Conservation (phyloP, 2,329 filamentous ascomycete species). For the Teratosphaeria pseudoeucalypti region DNA sequence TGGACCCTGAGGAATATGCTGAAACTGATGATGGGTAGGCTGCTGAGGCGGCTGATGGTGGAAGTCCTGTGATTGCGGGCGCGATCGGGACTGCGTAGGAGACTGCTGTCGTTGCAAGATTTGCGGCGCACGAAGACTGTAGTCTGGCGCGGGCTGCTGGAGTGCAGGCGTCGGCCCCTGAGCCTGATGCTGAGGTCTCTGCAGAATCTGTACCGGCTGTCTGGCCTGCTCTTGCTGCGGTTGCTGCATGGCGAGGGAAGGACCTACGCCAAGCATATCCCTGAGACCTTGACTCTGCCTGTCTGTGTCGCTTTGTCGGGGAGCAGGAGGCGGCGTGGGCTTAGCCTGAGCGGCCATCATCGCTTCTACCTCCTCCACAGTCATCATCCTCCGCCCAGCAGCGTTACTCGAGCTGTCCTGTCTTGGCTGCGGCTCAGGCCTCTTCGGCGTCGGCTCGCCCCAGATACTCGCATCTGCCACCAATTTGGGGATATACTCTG, state of each 20-base stretch:
- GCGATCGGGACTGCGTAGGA: slow-evolving; percentile 6
- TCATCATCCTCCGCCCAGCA: slow-evolving; percentile 70
- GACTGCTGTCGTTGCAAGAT: slow-evolving; percentile 28
- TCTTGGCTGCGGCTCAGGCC: slow-evolving; percentile 21
- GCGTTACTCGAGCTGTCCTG: slow-evolving; percentile 16
- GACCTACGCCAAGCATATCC: slow-evolving; percentile 24
- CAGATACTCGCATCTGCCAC: slow-evolving; percentile 90
- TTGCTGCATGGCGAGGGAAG: slow-evolving; percentile 11
- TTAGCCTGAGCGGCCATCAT: slow-evolving; percentile 67
- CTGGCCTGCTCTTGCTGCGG: slow-evolving; percentile 25
- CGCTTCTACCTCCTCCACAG: slow-evolving; percentile 91
- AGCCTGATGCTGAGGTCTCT: slow-evolving; percentile 34
- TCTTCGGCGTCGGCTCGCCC: slow-evolving; percentile 60
- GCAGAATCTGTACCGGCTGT: slow-evolving; percentile 36
- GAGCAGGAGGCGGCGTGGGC: slow-evolving; percentile 11
- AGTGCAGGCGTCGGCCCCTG: slow-evolving; percentile 10
- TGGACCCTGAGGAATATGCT: slow-evolving; percentile 7
- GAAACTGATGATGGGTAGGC: slow-evolving; percentile 15
- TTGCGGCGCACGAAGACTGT: slow-evolving; percentile 30
- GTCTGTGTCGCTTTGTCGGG: slow-evolving; percentile 8
- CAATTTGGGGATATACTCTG: slow-evolving; percentile 76
- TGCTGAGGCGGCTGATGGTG: slow-evolving; percentile 15
- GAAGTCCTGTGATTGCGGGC: slow-evolving; percentile 14
- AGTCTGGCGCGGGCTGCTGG: slow-evolving; percentile 31
- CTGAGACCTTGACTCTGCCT: slow-evolving; percentile 24